These are phyloP conservation scores for Nitzschia sp. DNA, from an alignment of 108 stramenopile species.

Conservation along the genomic window DNA sequence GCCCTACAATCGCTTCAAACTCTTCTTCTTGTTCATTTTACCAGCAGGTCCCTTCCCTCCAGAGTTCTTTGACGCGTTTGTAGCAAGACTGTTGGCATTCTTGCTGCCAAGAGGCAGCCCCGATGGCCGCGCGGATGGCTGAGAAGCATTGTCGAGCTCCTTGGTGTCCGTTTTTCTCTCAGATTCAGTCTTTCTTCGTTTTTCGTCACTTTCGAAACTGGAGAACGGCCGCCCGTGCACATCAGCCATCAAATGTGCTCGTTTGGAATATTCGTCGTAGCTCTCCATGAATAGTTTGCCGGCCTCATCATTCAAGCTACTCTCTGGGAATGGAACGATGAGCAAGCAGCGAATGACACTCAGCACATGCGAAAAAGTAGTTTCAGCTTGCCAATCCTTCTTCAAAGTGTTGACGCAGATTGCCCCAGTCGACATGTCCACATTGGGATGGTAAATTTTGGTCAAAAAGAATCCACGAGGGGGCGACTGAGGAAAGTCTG, in stretches of 20 bases:
- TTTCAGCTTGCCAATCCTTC: constrained; percentile 90
- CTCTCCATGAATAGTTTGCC: constrained; percentile 98
- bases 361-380: constrained; percentile 90
- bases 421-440: constrained; percentile 89
- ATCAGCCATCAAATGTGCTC: constrained; percentile 90
- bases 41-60: constrained; percentile 21
- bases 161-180: constrained; percentile 14
- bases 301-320: constrained; percentile 98
- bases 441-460: constrained; percentile 99
- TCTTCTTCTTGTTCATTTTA: constrained; percentile 65
- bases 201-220: constrained; percentile 25
- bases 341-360: constrained; percentile 97
- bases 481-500: constrained; percentile 89
- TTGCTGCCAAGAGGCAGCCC: constrained; percentile 42
- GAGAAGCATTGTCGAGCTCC: constrained; percentile 8
- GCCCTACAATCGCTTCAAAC: constrained; percentile 62
- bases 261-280: constrained; percentile 95
- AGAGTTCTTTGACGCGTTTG: constrained; percentile 12
- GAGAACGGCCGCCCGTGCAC: constrained; percentile 79
- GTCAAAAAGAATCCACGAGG: constrained; percentile 97
- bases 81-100: constrained; percentile 33
- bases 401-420: constrained; percentile 99
- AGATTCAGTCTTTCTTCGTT: constrained; percentile 16
- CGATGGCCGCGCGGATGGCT: constrained; percentile 16
- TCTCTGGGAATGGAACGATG: constrained; percentile 99